These are phyloP conservation scores for Aspergillus steynii DNA, from an alignment of 495 filamentous ascomycete species.

Conservation along the genomic window DNA sequence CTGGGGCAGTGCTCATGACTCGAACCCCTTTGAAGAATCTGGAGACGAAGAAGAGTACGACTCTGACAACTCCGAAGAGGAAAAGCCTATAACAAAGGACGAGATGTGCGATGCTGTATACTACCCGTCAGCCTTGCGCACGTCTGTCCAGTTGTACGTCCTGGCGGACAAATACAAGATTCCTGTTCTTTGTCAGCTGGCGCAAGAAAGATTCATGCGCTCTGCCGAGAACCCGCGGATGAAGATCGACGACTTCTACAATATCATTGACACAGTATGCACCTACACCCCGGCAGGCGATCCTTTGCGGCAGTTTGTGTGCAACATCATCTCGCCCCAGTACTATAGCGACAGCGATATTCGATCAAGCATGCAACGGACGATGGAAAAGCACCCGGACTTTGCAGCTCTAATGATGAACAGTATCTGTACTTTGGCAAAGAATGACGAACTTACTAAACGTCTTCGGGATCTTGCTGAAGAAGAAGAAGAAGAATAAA, in stretches of 20 bases:
- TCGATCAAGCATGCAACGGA: background rate
- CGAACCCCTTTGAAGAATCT: no score
- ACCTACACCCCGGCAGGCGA: background rate
- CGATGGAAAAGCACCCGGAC: background rate
- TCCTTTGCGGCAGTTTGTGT: background rate
- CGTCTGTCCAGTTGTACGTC: background rate
- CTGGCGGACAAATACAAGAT: background rate
- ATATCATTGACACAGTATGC: background rate
- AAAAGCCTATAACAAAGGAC: no score
- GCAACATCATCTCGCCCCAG: background rate
- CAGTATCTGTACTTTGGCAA: background rate
- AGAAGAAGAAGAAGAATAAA: no score
- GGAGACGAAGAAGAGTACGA: no score
- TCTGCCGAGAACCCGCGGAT: background rate
- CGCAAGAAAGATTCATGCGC: background rate
- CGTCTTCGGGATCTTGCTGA: no score
- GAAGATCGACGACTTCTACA: background rate
- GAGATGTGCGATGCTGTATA: no score
- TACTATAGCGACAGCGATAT: background rate
- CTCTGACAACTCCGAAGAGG: no score
- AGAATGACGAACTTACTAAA: no score
- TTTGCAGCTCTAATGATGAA: background rate
- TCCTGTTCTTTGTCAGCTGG: background rate
- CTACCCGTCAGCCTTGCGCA: background rate
- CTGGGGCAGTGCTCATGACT: no score